phyloP scores from a whole-genome alignment of 2,329 filamentous ascomycete genomes.

The Venturia effusa region DNA sequence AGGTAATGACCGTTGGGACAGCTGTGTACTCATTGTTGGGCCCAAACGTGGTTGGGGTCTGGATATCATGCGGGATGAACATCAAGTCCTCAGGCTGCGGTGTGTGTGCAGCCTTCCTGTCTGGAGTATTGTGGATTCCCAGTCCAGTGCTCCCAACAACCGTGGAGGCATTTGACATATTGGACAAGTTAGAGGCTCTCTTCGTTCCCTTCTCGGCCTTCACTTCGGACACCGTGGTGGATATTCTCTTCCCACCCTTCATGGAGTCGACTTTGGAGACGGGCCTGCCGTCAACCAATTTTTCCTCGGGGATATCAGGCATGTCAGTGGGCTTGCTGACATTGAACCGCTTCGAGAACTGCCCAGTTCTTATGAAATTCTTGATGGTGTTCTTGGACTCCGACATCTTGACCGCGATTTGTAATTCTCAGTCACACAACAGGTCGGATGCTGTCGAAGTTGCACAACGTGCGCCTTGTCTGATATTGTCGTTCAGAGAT shows the following conservation, averaged over 20 bases:
- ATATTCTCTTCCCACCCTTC: conserved; percentile 1
- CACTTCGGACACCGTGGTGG: conserved; percentile 3
- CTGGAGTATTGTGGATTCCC: not conserved
- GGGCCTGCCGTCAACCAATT: conserved; percentile 7
- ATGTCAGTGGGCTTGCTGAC: conserved; percentile 10
- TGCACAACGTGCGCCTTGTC: not conserved
- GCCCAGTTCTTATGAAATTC: conserved; percentile 8
- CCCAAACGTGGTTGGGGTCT: conserved; percentile 5
- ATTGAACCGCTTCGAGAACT: conserved; percentile 9
- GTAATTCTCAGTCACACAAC: not conserved
- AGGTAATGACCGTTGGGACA: conserved; percentile 3
- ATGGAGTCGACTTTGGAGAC: not conserved
- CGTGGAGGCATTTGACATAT: conserved; percentile 3
- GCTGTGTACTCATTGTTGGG: conserved; percentile 9
- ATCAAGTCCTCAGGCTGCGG: conserved; percentile 4
- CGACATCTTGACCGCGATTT: conserved; percentile 7
- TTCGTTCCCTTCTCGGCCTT: not conserved
- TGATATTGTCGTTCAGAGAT: not conserved
- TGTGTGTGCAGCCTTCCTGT: not conserved
- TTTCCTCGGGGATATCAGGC: conserved; percentile 11
- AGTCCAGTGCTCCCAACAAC: not conserved
- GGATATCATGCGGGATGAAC: not conserved
- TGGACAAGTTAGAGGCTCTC: not conserved
- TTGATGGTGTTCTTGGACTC: conserved; percentile 9
- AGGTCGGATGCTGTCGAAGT: not conserved